Conservation (phyloP, 345 rosid species). For the Pelargonium nanum region DNA sequence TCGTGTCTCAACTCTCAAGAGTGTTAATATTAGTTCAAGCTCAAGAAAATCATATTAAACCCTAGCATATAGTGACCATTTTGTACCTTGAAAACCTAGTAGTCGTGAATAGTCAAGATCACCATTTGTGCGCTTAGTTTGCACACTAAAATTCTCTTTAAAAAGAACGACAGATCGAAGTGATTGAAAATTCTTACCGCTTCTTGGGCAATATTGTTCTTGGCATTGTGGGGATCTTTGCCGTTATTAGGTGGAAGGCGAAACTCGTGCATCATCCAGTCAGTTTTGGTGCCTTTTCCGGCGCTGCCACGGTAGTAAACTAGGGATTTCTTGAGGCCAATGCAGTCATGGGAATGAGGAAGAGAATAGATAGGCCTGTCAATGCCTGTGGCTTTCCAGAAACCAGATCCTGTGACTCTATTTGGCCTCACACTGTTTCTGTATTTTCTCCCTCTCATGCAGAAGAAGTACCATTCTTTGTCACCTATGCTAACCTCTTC, state of each 20-base stretch:
- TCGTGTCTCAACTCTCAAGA: too few species aligned
- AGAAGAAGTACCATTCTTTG: conserved; percentile 66
- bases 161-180: background rate
- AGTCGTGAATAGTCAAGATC: too few species aligned
- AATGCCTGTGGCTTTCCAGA: conserved; percentile 87
- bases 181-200: conserved; percentile 40
- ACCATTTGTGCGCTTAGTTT: too few species aligned
- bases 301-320: conserved; percentile 69
- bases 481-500: conserved; percentile 43
- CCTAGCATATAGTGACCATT: too few species aligned
- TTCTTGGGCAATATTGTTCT: conserved; percentile 25
- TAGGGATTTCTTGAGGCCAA: conserved; percentile 74
- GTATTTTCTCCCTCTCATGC: conserved; percentile 74
- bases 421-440: conserved; percentile 73
- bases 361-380: conserved; percentile 51
- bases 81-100: too few species aligned
- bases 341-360: conserved; percentile 32
- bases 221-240: background rate
- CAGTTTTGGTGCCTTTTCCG: conserved; percentile 81
- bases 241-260: conserved; percentile 38
- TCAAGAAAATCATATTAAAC: too few species aligned
- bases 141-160: too few species aligned
- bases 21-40: too few species aligned
- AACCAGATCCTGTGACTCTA: conserved; percentile 75
- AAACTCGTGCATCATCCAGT: conserved; percentile 93